These are phyloP conservation scores for Crithidia thermophila DNA, from an alignment of 208 protist genomes.

Conservation along the genomic window DNA sequence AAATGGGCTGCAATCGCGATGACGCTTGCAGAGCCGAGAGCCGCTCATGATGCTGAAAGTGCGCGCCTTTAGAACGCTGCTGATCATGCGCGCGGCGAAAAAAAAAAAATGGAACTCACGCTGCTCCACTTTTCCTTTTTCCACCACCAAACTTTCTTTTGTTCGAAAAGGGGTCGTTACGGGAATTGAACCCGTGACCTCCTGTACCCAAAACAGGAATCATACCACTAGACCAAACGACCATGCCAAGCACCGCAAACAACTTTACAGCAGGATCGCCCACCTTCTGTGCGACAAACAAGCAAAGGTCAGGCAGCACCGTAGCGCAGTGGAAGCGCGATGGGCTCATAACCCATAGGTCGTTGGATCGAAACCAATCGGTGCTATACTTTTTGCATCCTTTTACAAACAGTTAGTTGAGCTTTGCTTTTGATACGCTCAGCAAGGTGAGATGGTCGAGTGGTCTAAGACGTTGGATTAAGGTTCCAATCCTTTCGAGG, in stretches of 20 bases:
- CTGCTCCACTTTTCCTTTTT: too few relatives aligned
- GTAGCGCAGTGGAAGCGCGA: constrained; percentile 95
- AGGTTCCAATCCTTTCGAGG: constrained; percentile 62
- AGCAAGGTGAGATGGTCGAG: constrained; percentile 55
- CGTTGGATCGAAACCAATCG: constrained; percentile 95
- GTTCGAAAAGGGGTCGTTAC: constrained; percentile 77
- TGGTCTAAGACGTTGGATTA: constrained; percentile 63
- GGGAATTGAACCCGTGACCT: constrained; percentile 95
- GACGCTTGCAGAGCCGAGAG: constrained; percentile 11
- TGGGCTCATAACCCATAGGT: constrained; percentile 96
- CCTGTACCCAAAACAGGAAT: constrained; percentile 94
- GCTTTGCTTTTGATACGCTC: neutral
- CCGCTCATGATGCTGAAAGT: too few relatives aligned
- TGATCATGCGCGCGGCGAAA: neutral
- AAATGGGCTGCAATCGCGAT: constrained; percentile 1
- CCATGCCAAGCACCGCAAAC: constrained; percentile 13
- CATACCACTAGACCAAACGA: constrained; percentile 94
- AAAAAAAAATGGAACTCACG: neutral
- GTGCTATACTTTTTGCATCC: constrained; percentile 90
- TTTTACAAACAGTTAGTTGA: too few relatives aligned
- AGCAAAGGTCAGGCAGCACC: constrained; percentile 56
- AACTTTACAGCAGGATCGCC: too few relatives aligned
- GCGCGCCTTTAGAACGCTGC: too few relatives aligned
- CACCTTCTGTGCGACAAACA: too few relatives aligned
- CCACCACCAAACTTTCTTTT: neutral